Percentiles rank a stretch among this genome's conserved stretches.
Conservation (phyloP, 148 eudicot species). For the Fallopia convolvulus region DNA sequence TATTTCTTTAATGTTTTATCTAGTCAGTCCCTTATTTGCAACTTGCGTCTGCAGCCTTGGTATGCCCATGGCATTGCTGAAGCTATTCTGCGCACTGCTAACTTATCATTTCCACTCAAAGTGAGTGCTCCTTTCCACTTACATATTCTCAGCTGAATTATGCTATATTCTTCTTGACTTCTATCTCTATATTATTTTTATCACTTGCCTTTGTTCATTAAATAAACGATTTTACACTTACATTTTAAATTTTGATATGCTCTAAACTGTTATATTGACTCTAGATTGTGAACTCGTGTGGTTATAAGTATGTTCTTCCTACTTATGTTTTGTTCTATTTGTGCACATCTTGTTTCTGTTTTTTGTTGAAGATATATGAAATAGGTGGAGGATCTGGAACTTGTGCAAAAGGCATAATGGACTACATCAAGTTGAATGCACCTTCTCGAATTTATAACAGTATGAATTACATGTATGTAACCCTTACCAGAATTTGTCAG, state of each 20-base stretch:
- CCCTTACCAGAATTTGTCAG: neutral
- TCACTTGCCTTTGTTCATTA: neutral
- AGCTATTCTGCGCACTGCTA: conserved; percentile 85
- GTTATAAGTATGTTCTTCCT: conserved; percentile 8
- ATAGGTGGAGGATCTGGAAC: conserved; percentile 99
- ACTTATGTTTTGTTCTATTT: neutral
- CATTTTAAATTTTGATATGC: neutral
- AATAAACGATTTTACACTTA: neutral
- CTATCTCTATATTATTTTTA: neutral
- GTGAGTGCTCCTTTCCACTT: conserved; percentile 31
- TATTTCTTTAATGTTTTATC: neutral
- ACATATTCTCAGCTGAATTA: neutral
- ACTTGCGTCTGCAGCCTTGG: conserved; percentile 69
- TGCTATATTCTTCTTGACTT: neutral
- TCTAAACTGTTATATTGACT: neutral
- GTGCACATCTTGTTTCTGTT: conserved; percentile 14
- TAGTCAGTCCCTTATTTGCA: neutral
- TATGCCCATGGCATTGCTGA: conserved; percentile 98
- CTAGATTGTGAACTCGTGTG: neutral
- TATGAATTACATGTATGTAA: conserved; percentile 81
- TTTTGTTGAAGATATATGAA: conserved; percentile 78
- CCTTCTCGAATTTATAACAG: conserved; percentile 83
- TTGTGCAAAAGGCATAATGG: conserved; percentile 98
- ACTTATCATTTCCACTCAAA: conserved; percentile 82
- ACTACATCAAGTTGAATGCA: conserved; percentile 94